Conservation (phyloP, 129 eudicot genomes). For the Escallonia rubra region DNA sequence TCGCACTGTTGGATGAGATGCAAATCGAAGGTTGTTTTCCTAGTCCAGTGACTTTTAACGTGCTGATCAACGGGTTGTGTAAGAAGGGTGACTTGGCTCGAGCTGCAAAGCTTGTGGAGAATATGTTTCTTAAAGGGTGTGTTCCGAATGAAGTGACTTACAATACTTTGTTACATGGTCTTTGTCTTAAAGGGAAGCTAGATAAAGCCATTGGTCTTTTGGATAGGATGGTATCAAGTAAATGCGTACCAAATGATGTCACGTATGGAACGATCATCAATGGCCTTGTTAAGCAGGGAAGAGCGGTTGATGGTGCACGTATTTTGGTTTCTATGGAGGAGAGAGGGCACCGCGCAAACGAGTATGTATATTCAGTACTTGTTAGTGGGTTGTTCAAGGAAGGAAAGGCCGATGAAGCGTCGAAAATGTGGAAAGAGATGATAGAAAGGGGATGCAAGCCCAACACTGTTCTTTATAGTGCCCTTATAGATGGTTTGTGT, state of each 20-base stretch:
- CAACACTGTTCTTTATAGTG: slow-evolving; percentile 65
- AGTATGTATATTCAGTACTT: slow-evolving; percentile 64
- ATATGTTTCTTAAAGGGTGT: slow-evolving; percentile 93
- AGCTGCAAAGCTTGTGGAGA: slow-evolving; percentile 77
- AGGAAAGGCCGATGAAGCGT: slow-evolving; percentile 60
- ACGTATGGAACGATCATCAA: slow-evolving; percentile 75
- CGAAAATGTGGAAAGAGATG: slow-evolving; percentile 68
- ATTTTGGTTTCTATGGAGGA: slow-evolving; percentile 57
- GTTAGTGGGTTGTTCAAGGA: slow-evolving; percentile 83
- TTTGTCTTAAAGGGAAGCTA: slow-evolving; percentile 69
- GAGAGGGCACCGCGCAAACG: slow-evolving; percentile 53
- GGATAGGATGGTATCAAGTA: slow-evolving; percentile 58
- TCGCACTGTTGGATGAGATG: slow-evolving; percentile 90
- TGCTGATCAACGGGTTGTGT: slow-evolving; percentile 75
- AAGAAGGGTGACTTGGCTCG: slow-evolving; percentile 76
- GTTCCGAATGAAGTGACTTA: slow-evolving; percentile 78
- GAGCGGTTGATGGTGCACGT: slow-evolving; percentile 49
- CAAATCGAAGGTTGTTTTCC: slow-evolving; percentile 86
- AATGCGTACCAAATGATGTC: slow-evolving; percentile 69
- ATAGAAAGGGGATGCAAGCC: slow-evolving; percentile 54
- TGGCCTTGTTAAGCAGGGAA: slow-evolving; percentile 76
- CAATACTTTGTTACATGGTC: slow-evolving; percentile 84
- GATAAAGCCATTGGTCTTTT: slow-evolving; percentile 80
- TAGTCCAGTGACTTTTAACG: slow-evolving; percentile 54
- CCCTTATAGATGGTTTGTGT: slow-evolving; percentile 82